Conservation (phyloP, 108 stramenopile species). For the Conticribra weissflogii region DNA sequence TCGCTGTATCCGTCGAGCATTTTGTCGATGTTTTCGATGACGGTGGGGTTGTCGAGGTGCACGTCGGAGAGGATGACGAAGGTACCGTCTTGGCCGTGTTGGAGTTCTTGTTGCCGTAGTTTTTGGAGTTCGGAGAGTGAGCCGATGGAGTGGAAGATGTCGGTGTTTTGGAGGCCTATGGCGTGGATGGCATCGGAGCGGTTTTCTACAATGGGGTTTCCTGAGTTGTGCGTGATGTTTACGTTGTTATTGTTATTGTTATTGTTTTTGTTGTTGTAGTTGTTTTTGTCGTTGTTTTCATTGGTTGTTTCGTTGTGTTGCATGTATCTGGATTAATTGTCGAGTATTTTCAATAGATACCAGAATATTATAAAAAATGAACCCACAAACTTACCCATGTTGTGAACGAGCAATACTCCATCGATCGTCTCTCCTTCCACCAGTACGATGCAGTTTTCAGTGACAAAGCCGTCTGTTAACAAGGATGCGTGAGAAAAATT, state of each 20-base stretch:
- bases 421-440: constrained; percentile 88
- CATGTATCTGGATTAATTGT: too few relatives aligned
- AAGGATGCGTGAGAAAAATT: constrained; percentile 55
- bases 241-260: too few relatives aligned
- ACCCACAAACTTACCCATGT: constrained; percentile 46
- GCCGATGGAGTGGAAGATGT: constrained; percentile 69
- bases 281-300: too few relatives aligned
- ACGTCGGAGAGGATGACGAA: constrained; percentile 89
- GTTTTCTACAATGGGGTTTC: constrained; percentile 77
- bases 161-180: constrained; percentile 63
- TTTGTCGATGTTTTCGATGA: constrained; percentile 74
- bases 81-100: constrained; percentile 63
- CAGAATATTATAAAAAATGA: background rate
- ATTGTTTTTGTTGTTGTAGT: too few relatives aligned
- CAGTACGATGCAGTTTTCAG: constrained; percentile 89
- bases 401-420: constrained; percentile 72
- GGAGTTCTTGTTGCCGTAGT: constrained; percentile 59
- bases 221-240: constrained; percentile 25
- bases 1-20: constrained; percentile 78
- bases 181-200: constrained; percentile 63
- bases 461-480: constrained; percentile 72
- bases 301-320: too few relatives aligned
- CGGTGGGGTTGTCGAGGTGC: constrained; percentile 86
- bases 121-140: constrained; percentile 63
- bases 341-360: too few relatives aligned